Percentiles rank a stretch among this genome's conserved stretches.
These are phyloP conservation scores for Suhomyces terraborum DNA, from an alignment of 1,139 yeast species.

Conservation along the genomic window DNA sequence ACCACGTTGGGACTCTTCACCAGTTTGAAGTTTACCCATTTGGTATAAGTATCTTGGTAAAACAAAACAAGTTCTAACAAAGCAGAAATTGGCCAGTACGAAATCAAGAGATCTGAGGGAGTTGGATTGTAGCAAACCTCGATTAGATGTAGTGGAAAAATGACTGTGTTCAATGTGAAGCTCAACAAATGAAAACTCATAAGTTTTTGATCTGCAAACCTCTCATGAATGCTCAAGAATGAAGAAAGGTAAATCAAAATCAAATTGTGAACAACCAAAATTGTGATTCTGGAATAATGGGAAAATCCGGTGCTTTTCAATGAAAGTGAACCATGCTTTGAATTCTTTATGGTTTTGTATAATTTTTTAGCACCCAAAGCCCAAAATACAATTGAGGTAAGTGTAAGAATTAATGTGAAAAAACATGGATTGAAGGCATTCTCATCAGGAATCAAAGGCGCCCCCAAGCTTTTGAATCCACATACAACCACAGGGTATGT, in stretches of 20 bases:
- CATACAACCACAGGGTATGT: conserved; percentile 12
- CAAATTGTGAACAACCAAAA: conserved; percentile 31
- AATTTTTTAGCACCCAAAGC: conserved; percentile 33
- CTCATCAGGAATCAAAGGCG: conserved; percentile 28
- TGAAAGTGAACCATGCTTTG: conserved; percentile 22
- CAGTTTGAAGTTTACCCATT: conserved; percentile 27
- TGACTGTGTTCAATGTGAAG: conserved; percentile 20
- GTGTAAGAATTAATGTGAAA: conserved; percentile 30
- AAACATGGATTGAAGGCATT: conserved; percentile 65
- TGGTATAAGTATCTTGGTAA: conserved; percentile 35
- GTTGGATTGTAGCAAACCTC: conserved; percentile 37
- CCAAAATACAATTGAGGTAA: conserved; percentile 17
- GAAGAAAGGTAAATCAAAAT: conserved; percentile 23
- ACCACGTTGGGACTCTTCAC: conserved; percentile 14
- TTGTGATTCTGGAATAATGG: conserved; percentile 31
- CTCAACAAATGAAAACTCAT: conserved; percentile 25
- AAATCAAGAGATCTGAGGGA: conserved; percentile 37
- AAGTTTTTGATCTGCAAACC: conserved; percentile 26
- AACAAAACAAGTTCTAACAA: conserved; percentile 24
- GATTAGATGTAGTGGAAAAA: conserved; percentile 44
- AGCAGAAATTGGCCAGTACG: conserved; percentile 45
- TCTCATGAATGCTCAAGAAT: conserved; percentile 25
- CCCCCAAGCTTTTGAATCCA: conserved; percentile 10
- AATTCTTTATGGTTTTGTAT: conserved; percentile 15
- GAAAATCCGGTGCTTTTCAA: conserved; percentile 34